These are phyloP conservation scores for Neonectria sp. DNA, from an alignment of 2,329 filamentous ascomycete species.

Conservation along the genomic window DNA sequence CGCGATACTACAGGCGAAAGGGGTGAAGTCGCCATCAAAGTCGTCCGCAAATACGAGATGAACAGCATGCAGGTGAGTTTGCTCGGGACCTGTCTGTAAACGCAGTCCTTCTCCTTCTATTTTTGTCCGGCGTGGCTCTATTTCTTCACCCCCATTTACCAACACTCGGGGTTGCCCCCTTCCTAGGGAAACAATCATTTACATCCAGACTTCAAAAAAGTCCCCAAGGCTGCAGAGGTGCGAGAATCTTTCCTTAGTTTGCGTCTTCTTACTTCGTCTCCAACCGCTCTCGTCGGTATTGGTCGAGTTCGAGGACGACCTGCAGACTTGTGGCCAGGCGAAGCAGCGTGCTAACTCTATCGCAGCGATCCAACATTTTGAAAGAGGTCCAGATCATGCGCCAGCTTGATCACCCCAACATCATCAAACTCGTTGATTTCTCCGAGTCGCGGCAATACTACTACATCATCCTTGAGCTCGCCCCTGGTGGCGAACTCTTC, in stretches of 20 bases:
- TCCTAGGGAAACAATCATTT: constrained; percentile 89
- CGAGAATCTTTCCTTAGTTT: constrained; percentile 65
- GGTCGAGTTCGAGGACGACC: constrained; percentile 39
- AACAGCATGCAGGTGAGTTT: constrained; percentile 96
- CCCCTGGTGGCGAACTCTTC: constrained; percentile 95
- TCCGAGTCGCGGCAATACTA: constrained; percentile 96
- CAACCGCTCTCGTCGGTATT: constrained; percentile 44
- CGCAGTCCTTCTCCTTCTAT: constrained; percentile 43
- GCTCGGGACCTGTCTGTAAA: constrained; percentile 40
- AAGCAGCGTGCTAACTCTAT: constrained; percentile 47
- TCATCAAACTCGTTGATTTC: constrained; percentile 94
- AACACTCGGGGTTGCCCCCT: constrained; percentile 63
- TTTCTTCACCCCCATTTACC: constrained; percentile 62
- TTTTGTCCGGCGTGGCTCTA: constrained; percentile 31
- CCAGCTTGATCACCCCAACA: constrained; percentile 95
- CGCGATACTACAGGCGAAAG: constrained; percentile 79
- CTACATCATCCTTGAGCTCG: constrained; percentile 96
- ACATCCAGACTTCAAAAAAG: constrained; percentile 97
- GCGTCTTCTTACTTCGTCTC: constrained; percentile 34
- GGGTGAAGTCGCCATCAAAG: constrained; percentile 95
- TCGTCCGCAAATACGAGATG: constrained; percentile 99
- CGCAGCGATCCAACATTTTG: constrained; percentile 94
- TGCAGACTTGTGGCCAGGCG: constrained; percentile 32
- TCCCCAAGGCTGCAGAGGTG: constrained; percentile 98
- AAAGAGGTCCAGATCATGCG: constrained; percentile 99